Base-by-base conservation (phyloP, 2,329 filamentous ascomycete species). In the Trichothecium sympodiale region DNA sequence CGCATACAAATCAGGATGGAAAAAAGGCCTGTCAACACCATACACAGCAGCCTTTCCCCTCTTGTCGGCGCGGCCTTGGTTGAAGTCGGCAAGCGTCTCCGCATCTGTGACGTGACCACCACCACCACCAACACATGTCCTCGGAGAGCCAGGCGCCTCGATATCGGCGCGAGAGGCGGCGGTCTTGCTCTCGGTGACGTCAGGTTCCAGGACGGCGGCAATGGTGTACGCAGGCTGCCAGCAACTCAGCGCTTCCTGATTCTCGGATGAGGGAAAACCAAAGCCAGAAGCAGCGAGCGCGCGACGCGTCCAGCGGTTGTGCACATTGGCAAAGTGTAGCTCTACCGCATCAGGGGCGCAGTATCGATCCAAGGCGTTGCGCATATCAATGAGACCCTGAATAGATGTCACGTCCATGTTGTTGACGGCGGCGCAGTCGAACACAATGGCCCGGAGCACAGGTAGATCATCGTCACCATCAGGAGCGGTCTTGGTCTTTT, bases 341-440 rank as follows among this genome's bases (percentile, higher is more conserved):
- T 71, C 64, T 8, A 69, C 64, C 0, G 48, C 41, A 29, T 64
- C 59, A 0, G 67, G 68, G 4, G 58, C 49, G 1, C 71, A 64
- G 45, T 75, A 68, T 12, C 62, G 59, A 48, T 74, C 68, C 3
- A 78, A 57, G 16, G 67, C 61, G 42, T 66, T 67, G 29, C 71
- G 63, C 10, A 74, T 52, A 44, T 77, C 71, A 31, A 74, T 59
- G 9, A 79, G 55, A 1, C 67, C 67, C 44, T 78, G 72, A 0
- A 76, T 52, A 3, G 69, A 67, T 0, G 73, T 77, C 8, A 74
- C 62, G 40, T 79, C 74, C 18, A 77, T 55, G 38, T 64, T 62
- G 46, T 73, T 71, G 31, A 77, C 68, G 2, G 69, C 61, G 0
- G 67, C 67, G 46, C 71, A 74, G 52, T 78, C 74, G 3, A 77